Conservation (phyloP, 1,139 yeast species). For the Yamadazyma spencermartinsiae region DNA sequence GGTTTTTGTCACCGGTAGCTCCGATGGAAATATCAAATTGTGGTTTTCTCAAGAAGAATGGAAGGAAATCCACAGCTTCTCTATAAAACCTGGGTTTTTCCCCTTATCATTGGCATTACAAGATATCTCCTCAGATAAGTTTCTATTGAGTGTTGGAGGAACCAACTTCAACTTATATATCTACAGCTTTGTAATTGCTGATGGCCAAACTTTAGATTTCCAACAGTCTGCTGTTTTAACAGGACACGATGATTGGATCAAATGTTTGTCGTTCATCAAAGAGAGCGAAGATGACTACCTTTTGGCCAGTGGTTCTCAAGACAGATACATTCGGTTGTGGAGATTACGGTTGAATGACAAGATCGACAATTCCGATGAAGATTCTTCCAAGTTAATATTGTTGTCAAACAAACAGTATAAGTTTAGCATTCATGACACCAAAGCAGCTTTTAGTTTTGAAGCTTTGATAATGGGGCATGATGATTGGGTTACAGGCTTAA, state of each 20-base stretch:
- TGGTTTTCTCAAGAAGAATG: constrained; percentile 35
- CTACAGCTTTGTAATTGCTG: constrained; percentile 36
- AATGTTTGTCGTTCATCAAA: constrained; percentile 62
- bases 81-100: constrained; percentile 50
- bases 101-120: constrained; percentile 66
- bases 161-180: constrained; percentile 61
- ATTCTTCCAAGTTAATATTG: constrained; percentile 51
- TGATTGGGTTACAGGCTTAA: constrained; percentile 89
- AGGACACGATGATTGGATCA: constrained; percentile 96
- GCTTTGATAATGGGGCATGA: constrained; percentile 97
- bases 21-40: constrained; percentile 58
- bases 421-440: constrained; percentile 37
- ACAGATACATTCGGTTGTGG: constrained; percentile 88
- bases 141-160: constrained; percentile 80
- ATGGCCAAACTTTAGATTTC: constrained; percentile 27
- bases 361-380: constrained; percentile 60
- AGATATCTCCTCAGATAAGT: constrained; percentile 36
- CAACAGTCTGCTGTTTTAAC: constrained; percentile 53
- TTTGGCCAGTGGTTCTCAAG: constrained; percentile 87
- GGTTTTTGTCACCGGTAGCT: constrained; percentile 60
- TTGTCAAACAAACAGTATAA: constrained; percentile 65
- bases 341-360: constrained; percentile 58
- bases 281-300: constrained; percentile 50
- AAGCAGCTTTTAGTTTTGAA: constrained; percentile 73
- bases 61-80: constrained; percentile 22